A percentile compares a stretch with the other conserved stretches of the same genome.
Conservation (phyloP, 495 filamentous ascomycete genomes). For the Lichenothelia convexa region DNA sequence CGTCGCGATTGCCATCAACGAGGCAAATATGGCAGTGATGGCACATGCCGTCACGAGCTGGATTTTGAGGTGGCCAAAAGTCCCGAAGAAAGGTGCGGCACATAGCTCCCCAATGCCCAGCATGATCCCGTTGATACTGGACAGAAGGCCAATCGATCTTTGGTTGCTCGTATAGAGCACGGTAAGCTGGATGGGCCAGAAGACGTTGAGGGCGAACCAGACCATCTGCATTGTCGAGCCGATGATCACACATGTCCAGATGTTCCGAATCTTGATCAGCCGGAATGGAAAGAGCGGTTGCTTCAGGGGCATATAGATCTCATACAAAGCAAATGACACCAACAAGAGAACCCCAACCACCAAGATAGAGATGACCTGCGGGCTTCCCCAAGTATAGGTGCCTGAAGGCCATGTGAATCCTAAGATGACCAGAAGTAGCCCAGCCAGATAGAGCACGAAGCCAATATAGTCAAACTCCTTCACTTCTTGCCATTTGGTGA, state of each 20-base stretch:
- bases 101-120: background rate
- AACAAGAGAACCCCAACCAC: background rate
- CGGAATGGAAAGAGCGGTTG: constrained; percentile 5
- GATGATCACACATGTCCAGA: background rate
- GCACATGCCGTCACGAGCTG: background rate
- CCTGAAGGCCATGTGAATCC: constrained; percentile 24
- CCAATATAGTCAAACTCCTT: constrained; percentile 23
- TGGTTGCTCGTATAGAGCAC: background rate
- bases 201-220: constrained; percentile 1
- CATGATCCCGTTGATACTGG: background rate
- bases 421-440: constrained; percentile 20
- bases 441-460: constrained; percentile 17
- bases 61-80: background rate
- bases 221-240: constrained; percentile 1
- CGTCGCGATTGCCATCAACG: background rate
- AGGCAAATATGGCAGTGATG: background rate
- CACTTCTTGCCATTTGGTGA: constrained; percentile 15
- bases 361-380: background rate
- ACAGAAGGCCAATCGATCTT: background rate
- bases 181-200: constrained; percentile 1
- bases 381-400: background rate
- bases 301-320: constrained; percentile 3
- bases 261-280: constrained; percentile 3
- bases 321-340: constrained; percentile 1
- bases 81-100: background rate